Evolutionary conservation across 78 protist species (phyloP), one percentile per base, ranked within the genome.

Genomic region (Planoprotostelium fungivorum): DNA sequence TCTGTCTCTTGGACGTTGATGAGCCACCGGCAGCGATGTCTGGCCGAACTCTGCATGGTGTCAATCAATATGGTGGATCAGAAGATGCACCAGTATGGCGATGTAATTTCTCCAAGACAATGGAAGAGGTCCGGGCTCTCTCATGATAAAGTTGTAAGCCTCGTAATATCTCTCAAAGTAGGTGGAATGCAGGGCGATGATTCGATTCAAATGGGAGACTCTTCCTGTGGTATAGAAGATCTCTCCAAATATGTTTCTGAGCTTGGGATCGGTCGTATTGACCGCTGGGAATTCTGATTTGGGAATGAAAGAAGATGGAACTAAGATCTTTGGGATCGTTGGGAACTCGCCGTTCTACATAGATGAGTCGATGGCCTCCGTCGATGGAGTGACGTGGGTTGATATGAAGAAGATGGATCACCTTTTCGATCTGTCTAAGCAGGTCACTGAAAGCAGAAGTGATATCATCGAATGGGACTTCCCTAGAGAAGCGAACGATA

Each of bases 111-210:
- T 90, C 94, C 92, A 86, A 1, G 34, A 83, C 28, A 89, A 83
- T n/a, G 97, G 95, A n/a, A 95, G 90, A 29, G 95, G 95, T 31
- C 95, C 95, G 34, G 87, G 92, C 16, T 92, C 95, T 83, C 94
- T 73, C 97, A 95, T 92, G 10, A 95, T 86, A 35, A 85, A 90
- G 38, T 94, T 92, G 83, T 92, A 92, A 1, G 84, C 88, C 29
- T 85, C 28, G 36, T 90, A 38, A 83, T 87, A 92, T 63, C 84
- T 88, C 84, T 92, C 94, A 39, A 92, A 86, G 88, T 92, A 92
- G 35, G 87, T 88, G 51, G 94, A 91, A 73, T 92, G 94, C 92
- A 91, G 90, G 34, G 93, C 94, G 34, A 92, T 88, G 25, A 89
- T 25, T 36, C 94, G 38, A 0, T 38, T 86, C 25, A 92, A 28